These are phyloP conservation scores for Coniochaeta sp. DNA, from an alignment of 2,329 filamentous ascomycete genomes.

Conservation along the genomic window DNA sequence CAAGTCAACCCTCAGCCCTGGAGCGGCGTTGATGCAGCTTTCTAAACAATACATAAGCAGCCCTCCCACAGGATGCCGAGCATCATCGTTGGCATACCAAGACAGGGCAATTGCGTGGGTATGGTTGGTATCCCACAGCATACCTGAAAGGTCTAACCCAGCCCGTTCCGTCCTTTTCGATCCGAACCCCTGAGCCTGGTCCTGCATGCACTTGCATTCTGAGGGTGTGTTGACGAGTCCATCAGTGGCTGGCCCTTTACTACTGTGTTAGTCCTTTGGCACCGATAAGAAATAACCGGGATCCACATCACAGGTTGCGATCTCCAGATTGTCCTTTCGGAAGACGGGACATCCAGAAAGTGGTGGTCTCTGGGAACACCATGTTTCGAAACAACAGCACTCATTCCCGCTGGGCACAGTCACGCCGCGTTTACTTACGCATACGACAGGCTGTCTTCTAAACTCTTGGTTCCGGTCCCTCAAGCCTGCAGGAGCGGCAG, in stretches of 20 bases:
- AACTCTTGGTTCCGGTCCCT: too few species aligned
- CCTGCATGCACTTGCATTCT: too few species aligned
- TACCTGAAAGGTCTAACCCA: neutral
- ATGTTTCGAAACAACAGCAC: slow-evolving; percentile 1
- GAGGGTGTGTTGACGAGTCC: too few species aligned
- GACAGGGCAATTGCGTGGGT: neutral
- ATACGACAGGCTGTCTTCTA: neutral
- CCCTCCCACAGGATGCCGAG: neutral
- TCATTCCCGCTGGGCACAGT: neutral
- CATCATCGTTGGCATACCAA: neutral
- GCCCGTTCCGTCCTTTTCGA: too few species aligned
- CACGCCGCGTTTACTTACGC: neutral
- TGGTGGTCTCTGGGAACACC: neutral
- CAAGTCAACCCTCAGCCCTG: neutral
- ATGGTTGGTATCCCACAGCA: neutral
- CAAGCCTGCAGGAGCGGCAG: too few species aligned
- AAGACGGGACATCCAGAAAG: neutral
- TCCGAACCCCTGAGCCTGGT: too few species aligned
- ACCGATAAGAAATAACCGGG: too few species aligned
- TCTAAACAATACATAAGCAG: neutral
- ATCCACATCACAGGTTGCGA: too few species aligned
- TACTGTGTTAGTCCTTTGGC: too few species aligned
- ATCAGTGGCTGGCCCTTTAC: too few species aligned
- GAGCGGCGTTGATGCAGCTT: neutral
- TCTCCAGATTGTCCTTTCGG: too few species aligned